Conservation (phyloP, 2,329 filamentous ascomycete genomes). For the Colletotrichum siamense region DNA sequence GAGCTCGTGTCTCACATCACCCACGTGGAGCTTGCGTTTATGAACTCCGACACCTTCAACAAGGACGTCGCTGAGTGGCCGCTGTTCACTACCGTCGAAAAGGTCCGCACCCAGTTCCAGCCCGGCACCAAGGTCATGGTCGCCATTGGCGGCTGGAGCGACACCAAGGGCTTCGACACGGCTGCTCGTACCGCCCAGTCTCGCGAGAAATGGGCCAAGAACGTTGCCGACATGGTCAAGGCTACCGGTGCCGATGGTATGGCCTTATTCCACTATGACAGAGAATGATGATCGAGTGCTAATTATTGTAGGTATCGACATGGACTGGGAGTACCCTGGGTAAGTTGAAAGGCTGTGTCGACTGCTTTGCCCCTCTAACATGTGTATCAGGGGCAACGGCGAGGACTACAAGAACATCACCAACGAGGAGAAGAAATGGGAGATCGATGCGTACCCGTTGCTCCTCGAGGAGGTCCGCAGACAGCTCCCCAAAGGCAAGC, state of each 20-base stretch:
- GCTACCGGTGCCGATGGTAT: constrained; percentile 68
- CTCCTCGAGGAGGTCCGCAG: constrained; percentile 64
- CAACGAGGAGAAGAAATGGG: constrained; percentile 64
- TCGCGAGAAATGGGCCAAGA: constrained; percentile 65
- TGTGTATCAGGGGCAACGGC: constrained; percentile 62
- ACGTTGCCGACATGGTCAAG: constrained; percentile 68
- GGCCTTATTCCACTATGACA: not conserved
- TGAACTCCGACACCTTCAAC: constrained; percentile 60
- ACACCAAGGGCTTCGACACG: constrained; percentile 65
- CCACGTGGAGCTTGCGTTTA: constrained; percentile 64
- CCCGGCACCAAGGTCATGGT: constrained; percentile 67
- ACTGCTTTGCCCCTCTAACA: not conserved
- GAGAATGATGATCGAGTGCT: not conserved
- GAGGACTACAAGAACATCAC: constrained; percentile 71
- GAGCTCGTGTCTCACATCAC: constrained; percentile 51
- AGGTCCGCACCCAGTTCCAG: constrained; percentile 53
- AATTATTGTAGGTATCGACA: constrained; percentile 37
- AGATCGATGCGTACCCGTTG: constrained; percentile 68
- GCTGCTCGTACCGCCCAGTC: constrained; percentile 51
- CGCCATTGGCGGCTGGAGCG: constrained; percentile 79
- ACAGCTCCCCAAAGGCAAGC: constrained; percentile 60
- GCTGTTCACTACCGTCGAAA: constrained; percentile 57
- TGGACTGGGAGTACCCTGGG: constrained; percentile 72
- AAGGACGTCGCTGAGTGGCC: constrained; percentile 47
- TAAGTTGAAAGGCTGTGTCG: constrained; percentile 27